Evolutionary conservation across 1,139 yeast species (phyloP).

Genomic region (Lodderomyces oxycetoniae): DNA sequence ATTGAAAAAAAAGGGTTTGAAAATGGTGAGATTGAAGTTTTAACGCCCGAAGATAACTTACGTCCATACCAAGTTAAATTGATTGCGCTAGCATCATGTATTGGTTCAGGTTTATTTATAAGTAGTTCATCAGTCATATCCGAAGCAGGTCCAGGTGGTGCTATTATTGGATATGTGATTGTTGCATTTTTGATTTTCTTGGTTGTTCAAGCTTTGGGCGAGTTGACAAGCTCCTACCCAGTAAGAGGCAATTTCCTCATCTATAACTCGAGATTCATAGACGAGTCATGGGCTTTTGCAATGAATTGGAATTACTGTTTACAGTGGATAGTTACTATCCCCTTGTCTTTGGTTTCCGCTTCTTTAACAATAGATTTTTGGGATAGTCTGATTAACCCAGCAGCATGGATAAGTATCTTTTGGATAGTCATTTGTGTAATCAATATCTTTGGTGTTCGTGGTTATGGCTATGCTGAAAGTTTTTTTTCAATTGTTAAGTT

Average conservation of each 20-base stretch:
- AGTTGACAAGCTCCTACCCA: constrained; percentile 36
- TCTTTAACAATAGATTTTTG: constrained; percentile 39
- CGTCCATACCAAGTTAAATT: constrained; percentile 41
- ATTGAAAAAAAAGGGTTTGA: constrained; percentile 7
- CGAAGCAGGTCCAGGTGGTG: constrained; percentile 65
- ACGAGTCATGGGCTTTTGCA: constrained; percentile 40
- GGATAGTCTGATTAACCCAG: constrained; percentile 34
- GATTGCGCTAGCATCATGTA: constrained; percentile 82
- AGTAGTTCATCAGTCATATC: constrained; percentile 35
- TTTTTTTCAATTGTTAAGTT: constrained; percentile 37
- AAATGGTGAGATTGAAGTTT: constrained; percentile 10
- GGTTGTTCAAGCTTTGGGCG: constrained; percentile 41
- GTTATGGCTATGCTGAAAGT: constrained; percentile 45
- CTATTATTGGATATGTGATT: constrained; percentile 47
- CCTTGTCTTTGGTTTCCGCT: constrained; percentile 38
- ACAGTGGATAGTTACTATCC: constrained; percentile 33
- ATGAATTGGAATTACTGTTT: constrained; percentile 43
- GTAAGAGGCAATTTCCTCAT: constrained; percentile 39
- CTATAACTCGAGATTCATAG: constrained; percentile 38
- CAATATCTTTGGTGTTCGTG: constrained; percentile 40
- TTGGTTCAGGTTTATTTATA: constrained; percentile 51
- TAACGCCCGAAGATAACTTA: constrained; percentile 17
- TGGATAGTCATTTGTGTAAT: constrained; percentile 33
- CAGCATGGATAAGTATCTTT: constrained; percentile 37
- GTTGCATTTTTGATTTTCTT: constrained; percentile 26